Percentiles rank a stretch among this genome's conserved stretches.
These are phyloP conservation scores for Rhizopogon hawkerae DNA, from an alignment of 1,284 basidiomycete species.

Conservation along the genomic window DNA sequence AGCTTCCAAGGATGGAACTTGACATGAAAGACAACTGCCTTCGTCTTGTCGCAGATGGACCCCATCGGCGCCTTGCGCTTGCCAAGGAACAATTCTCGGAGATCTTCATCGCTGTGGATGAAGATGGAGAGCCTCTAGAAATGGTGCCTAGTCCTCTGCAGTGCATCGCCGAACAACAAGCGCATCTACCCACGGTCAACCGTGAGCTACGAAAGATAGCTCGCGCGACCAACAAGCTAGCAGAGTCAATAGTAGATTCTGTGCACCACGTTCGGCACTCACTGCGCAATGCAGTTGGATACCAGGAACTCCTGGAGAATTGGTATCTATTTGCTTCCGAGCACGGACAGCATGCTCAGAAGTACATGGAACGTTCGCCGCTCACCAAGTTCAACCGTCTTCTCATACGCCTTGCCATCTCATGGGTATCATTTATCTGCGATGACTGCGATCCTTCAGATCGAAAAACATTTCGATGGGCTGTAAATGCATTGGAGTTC, in stretches of 20 bases:
- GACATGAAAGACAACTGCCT: conserved; percentile 78
- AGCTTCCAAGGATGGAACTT: conserved; percentile 65
- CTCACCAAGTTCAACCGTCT: conserved; percentile 74
- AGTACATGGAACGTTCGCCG: conserved; percentile 73
- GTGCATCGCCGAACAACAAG: conserved; percentile 79
- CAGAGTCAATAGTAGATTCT: conserved; percentile 89
- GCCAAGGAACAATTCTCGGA: conserved; percentile 78
- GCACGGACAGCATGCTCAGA: conserved; percentile 82
- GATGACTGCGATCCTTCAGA: conserved; percentile 97
- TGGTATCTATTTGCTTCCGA: conserved; percentile 98
- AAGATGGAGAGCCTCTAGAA: conserved; percentile 49
- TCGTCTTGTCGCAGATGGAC: conserved; percentile 82
- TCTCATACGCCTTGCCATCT: conserved; percentile 83
- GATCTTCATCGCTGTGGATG: conserved; percentile 51
- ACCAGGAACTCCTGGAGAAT: conserved; percentile 87
- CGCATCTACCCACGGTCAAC: conserved; percentile 87
- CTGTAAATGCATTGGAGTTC: conserved; percentile 93
- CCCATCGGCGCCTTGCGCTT: conserved; percentile 63
- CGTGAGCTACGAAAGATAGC: conserved; percentile 87
- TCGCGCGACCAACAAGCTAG: conserved; percentile 81
- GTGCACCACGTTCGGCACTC: conserved; percentile 75
- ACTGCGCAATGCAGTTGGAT: conserved; percentile 53
- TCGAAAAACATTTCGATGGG: conserved; percentile 97
- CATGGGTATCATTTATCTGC: conserved; percentile 98
- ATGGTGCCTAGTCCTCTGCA: conserved; percentile 37